Percentiles rank a stretch among this genome's conserved stretches.
These are phyloP conservation scores for Rhizopogon salebrosus DNA, from an alignment of 768 basidiomycete species.

Conservation along the genomic window DNA sequence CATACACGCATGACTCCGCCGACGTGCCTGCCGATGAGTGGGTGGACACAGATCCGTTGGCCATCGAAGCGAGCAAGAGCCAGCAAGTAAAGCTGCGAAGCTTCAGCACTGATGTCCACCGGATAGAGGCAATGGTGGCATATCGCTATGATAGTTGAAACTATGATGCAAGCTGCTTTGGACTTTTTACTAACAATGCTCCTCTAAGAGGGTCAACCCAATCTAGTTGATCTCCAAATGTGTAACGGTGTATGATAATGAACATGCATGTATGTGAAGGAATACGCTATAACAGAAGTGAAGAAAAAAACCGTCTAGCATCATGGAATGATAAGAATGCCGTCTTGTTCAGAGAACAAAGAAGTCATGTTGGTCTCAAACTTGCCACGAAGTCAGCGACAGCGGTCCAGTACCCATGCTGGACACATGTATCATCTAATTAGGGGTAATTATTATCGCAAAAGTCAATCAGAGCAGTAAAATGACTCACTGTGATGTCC, in stretches of 20 bases:
- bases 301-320: background rate
- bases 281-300: background rate
- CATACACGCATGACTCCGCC: constrained; percentile 89
- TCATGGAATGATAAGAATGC: background rate
- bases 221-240: background rate
- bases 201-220: background rate
- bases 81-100: constrained; percentile 92
- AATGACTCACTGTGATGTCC: constrained; percentile 49
- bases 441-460: background rate
- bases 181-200: background rate
- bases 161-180: background rate
- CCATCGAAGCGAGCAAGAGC: constrained; percentile 90
- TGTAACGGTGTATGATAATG: background rate
- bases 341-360: background rate
- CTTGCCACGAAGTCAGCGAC: constrained; percentile 43
- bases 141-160: constrained; percentile 84
- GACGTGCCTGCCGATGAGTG: constrained; percentile 92
- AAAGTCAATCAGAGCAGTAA: background rate
- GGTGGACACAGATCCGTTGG: constrained; percentile 91
- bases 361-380: background rate
- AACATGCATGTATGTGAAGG: background rate
- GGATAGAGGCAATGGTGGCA: constrained; percentile 96
- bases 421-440: constrained; percentile 51
- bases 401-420: constrained; percentile 50
- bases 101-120: constrained; percentile 97